phyloP scores from a whole-genome alignment of 345 rosid species.

The Gossypium turneri region DNA sequence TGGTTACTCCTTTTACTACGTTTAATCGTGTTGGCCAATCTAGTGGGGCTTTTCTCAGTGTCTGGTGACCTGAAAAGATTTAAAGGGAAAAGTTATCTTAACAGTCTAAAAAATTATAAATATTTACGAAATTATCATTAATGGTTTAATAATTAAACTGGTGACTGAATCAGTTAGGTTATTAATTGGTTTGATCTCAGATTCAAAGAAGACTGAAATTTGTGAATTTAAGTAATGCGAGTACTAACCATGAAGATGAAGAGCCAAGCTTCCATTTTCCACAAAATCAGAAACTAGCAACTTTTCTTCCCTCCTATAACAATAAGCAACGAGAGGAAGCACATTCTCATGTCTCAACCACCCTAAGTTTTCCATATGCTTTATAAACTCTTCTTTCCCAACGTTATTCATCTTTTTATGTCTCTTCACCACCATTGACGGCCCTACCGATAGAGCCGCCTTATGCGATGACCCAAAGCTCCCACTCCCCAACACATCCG shows the following conservation, averaged over 20 bases:
- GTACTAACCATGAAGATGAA: constrained; percentile 70
- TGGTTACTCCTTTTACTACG: constrained; percentile 67
- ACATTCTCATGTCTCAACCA: constrained; percentile 64
- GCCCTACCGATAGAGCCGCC: constrained; percentile 45
- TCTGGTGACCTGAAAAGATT: constrained; percentile 39
- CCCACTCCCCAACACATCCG: constrained; percentile 86
- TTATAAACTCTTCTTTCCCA: constrained; percentile 72
- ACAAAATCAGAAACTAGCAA: constrained; percentile 60
- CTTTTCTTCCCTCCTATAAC: constrained; percentile 83
- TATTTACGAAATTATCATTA: no score
- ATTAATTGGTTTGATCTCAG: no score
- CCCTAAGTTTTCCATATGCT: constrained; percentile 80
- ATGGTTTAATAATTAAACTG: no score
- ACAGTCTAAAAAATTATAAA: no score
- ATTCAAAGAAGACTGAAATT: no score
- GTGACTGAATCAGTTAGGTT: no score
- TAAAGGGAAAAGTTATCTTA: neutral
- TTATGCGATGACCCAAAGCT: constrained; percentile 82
- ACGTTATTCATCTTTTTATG: constrained; percentile 79
- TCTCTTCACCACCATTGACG: constrained; percentile 78
- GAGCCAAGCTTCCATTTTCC: constrained; percentile 69
- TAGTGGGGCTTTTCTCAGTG: constrained; percentile 46
- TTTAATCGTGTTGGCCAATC: constrained; percentile 73
- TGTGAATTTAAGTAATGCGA: neutral
- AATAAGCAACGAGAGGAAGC: constrained; percentile 79